Base-by-base conservation (phyloP, 2,329 filamentous ascomycete genomes). In the Fusarium redolens region DNA sequence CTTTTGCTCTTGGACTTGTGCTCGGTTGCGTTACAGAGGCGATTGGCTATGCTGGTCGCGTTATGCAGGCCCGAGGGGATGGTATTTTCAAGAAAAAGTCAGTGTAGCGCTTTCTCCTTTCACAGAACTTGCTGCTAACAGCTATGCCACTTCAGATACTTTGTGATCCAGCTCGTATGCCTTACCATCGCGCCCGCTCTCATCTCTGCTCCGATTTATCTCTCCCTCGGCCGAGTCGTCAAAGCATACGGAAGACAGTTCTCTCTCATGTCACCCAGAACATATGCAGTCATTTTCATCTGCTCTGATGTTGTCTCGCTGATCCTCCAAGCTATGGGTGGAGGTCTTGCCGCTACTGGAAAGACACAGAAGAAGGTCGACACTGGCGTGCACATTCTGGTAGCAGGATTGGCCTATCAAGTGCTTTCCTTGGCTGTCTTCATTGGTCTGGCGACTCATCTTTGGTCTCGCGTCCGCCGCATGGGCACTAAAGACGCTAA, bases 161-260 rank as follows among this genome's bases (percentile, higher is more conserved):
- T 74, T 13, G 45, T 74, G 37, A 68, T 68, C 38, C 69, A 74
- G 22, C 67, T 74, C 4, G 67, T 74, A 31, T 71, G 68, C 28
- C 64, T 78, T 17, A 78, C 75, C 6, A 78, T 78, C 44, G 76
- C 74, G 4, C 76, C 76, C 4, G 76, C 73, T 43, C 77, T 77
- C 41, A 72, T 78, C 31, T 68, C 75, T 1, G 75, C 76, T 22
- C 65, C 65, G 2, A 78, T 78, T 54, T 78, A 78, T 51, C 62
- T 78, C 30, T 75, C 72, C 28, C 72, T 78, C 37, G 75, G 72
- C 4, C 57, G 73, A 3, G 74, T 77, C 12, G 69, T 78, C n/a
- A 71, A 74, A 10, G 63, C 76, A 30, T 51, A 77, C 20, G 73
- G 69, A 3, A 52, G 65, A 20, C 22, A 51, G 13, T 68, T 66